phyloP scores from a whole-genome alignment of 331 rosid species.

The Quercus lobata region DNA sequence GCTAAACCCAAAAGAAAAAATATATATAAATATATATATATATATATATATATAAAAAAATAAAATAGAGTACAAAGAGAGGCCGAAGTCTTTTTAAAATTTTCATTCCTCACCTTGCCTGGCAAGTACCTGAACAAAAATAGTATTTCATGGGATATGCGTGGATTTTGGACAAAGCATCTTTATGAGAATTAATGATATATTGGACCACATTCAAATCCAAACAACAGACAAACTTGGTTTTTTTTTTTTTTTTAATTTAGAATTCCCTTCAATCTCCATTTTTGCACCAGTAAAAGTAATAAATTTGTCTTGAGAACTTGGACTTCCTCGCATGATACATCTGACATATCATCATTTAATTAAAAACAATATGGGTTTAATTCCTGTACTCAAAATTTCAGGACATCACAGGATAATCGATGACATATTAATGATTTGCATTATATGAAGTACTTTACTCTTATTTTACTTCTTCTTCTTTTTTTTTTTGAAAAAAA shows the following conservation, averaged over 20 bases:
- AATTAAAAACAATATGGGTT: neutral
- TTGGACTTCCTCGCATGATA: neutral
- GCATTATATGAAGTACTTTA: too few relatives aligned
- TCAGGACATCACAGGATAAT: neutral
- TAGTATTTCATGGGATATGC: neutral
- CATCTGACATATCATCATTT: neutral
- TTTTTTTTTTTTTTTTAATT: neutral
- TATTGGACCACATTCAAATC: neutral
- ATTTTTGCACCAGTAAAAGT: neutral
- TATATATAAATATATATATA: too few relatives aligned
- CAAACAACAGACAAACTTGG: neutral
- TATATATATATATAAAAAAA: too few relatives aligned
- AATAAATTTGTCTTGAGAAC: neutral
- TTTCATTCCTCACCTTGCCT: neutral
- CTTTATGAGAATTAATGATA: neutral
- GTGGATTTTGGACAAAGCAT: neutral
- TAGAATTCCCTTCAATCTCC: neutral
- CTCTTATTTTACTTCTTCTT: too few relatives aligned
- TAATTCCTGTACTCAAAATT: neutral
- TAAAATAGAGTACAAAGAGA: too few relatives aligned
- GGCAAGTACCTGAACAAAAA: neutral
- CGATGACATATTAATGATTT: neutral
- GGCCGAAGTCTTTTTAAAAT: too few relatives aligned
- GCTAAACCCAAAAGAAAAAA: too few relatives aligned
- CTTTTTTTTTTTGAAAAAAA: too few relatives aligned